Evolutionary conservation across 495 filamentous ascomycete genomes (phyloP).

Genomic region (Hypoxylon fragiforme): DNA sequence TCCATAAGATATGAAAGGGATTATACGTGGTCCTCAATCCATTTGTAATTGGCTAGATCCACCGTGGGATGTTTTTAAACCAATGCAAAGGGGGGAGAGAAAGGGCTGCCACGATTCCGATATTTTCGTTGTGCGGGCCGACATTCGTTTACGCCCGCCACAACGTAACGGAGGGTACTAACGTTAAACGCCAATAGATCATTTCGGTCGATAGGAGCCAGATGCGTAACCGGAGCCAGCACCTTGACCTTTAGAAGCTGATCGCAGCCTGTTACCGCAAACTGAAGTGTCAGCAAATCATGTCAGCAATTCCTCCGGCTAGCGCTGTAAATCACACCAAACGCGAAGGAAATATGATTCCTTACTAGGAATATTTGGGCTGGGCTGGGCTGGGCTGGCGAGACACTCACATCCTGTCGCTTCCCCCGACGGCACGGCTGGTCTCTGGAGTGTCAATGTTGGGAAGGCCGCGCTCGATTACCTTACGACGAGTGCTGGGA

Average conservation of each 20-base stretch:
- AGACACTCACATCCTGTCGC: slow-evolving; percentile 99
- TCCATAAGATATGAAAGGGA: slow-evolving; percentile 42
- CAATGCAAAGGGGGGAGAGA: slow-evolving; percentile 23
- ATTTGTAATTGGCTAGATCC: slow-evolving; percentile 32
- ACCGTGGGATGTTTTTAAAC: slow-evolving; percentile 25
- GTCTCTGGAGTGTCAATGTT: slow-evolving; percentile 78
- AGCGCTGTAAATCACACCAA: slow-evolving; percentile 82
- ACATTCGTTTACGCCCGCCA: slow-evolving; percentile 27
- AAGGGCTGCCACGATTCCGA: slow-evolving; percentile 32
- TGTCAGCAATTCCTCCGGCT: slow-evolving; percentile 72
- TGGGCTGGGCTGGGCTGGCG: slow-evolving; percentile 58
- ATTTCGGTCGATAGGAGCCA: slow-evolving; percentile 75
- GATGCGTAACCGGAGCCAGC: slow-evolving; percentile 62
- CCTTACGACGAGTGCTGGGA: slow-evolving; percentile 81
- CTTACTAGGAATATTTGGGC: slow-evolving; percentile 89
- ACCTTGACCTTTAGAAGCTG: slow-evolving; percentile 85
- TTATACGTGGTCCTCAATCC: slow-evolving; percentile 30
- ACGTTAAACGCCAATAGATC: slow-evolving; percentile 39
- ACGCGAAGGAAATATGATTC: slow-evolving; percentile 83
- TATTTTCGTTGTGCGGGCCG: slow-evolving; percentile 28
- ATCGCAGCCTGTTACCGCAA: slow-evolving; percentile 92
- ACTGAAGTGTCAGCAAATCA: slow-evolving; percentile 84
- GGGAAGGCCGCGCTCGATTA: slow-evolving; percentile 68
- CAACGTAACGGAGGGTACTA: slow-evolving; percentile 27
- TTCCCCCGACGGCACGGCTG: slow-evolving; percentile 85